Conservation (phyloP, 768 basidiomycete species). For the Punctularia strigosozonata region DNA sequence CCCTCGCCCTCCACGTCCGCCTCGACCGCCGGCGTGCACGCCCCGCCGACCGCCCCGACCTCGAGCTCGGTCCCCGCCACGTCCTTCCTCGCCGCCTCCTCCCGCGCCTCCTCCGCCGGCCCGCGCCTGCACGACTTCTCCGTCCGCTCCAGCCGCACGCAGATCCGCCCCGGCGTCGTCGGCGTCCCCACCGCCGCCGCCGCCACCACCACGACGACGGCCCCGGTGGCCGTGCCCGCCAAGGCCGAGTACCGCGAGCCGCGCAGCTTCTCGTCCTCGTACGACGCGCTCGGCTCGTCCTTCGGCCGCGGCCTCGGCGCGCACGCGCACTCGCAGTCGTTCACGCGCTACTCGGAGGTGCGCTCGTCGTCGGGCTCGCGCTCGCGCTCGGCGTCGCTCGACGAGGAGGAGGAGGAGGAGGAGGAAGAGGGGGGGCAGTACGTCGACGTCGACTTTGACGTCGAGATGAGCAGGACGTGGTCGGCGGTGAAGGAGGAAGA, state of each 20-base stretch:
- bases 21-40: constrained; percentile 7
- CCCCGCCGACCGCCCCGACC: constrained; percentile 15
- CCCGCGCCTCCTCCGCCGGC: constrained; percentile 25
- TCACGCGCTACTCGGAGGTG: constrained; percentile 20
- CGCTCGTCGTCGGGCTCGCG: constrained; percentile 38
- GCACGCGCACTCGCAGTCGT: constrained; percentile 13
- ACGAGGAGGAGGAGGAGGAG: constrained; percentile 19
- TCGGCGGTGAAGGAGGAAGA: constrained; percentile 35
- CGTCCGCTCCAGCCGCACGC: constrained; percentile 37
- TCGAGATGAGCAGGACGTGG: constrained; percentile 12
- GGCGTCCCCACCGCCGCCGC: constrained; percentile 21
- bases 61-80: constrained; percentile 44
- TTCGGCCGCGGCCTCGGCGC: constrained; percentile 8
- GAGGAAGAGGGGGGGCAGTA: constrained; percentile 19
- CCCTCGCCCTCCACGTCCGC: constrained; percentile 36
- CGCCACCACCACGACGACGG: constrained; percentile 12
- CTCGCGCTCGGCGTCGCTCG: constrained; percentile 22
- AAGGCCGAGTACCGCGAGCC: constrained; percentile 17
- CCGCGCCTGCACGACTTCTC: constrained; percentile 61
- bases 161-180: constrained; percentile 47
- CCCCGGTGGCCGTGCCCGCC: constrained; percentile 24
- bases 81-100: constrained; percentile 13
- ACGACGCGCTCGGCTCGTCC: constrained; percentile 15
- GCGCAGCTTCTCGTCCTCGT: constrained; percentile 23
- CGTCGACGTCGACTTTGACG: constrained; percentile 14